Conservation (phyloP, 192 early-diverging fungal species). For the Linnemannia hyalina region DNA sequence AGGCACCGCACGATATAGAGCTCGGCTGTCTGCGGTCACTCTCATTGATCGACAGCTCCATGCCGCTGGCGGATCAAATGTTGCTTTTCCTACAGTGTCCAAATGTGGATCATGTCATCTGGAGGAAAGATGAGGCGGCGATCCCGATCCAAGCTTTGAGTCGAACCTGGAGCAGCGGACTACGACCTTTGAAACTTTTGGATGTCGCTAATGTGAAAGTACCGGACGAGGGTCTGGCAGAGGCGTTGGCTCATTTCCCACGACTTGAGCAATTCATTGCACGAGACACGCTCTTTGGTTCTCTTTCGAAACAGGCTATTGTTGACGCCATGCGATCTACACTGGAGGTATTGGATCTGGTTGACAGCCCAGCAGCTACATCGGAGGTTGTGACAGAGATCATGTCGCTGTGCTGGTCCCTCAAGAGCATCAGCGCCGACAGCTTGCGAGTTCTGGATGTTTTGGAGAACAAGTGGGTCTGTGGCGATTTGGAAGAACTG, state of each 20-base stretch:
- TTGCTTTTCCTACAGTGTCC: constrained; percentile 11
- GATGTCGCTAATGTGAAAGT: constrained; percentile 14
- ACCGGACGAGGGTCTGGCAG: constrained; percentile 1
- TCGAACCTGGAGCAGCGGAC: background rate
- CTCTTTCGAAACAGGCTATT: background rate
- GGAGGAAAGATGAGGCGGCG: constrained; percentile 8
- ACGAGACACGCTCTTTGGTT: constrained; percentile 16
- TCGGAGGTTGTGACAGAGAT: constrained; percentile 19
- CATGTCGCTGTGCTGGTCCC: background rate
- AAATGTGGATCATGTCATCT: constrained; percentile 23
- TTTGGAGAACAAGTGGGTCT: constrained; percentile 9
- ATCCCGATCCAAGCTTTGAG: background rate
- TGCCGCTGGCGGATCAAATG: constrained; percentile 14
- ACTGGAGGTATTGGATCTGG: constrained; percentile 24
- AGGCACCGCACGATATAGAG: background rate
- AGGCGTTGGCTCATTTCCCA: background rate
- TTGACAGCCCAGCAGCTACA: constrained; percentile 8
- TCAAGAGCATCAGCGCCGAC: constrained; percentile 35
- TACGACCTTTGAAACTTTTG: constrained; percentile 17
- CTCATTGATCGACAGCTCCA: constrained; percentile 14
- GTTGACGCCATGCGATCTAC: background rate
- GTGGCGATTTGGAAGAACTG: constrained; percentile 27
- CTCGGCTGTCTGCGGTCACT: constrained; percentile 19
- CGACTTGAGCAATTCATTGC: constrained; percentile 15
- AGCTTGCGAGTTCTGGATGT: constrained; percentile 17